Percentiles rank a stretch among this genome's conserved stretches.
These are phyloP conservation scores for Suillus brevipes DNA, from an alignment of 768 basidiomycete genomes.

Conservation along the genomic window DNA sequence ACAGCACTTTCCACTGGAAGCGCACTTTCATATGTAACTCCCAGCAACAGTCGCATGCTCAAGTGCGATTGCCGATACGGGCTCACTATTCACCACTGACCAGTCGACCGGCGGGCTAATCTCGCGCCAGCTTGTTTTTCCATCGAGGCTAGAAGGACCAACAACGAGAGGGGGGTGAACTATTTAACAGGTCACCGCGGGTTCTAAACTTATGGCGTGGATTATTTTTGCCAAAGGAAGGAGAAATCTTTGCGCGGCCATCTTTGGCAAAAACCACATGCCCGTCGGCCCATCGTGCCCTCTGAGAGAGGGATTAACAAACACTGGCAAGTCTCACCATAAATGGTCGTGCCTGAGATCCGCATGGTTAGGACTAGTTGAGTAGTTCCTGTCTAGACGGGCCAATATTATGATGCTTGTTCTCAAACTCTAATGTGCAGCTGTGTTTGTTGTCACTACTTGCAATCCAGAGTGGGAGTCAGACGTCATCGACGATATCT, in stretches of 20 bases:
- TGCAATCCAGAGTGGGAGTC: slow-evolving; percentile 61
- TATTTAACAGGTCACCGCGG: not conserved
- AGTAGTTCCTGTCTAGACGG: slow-evolving; percentile 18
- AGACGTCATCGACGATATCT: slow-evolving; percentile 56
- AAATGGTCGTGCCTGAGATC: slow-evolving; percentile 62
- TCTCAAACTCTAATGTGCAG: slow-evolving; percentile 30
- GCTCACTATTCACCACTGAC: not conserved
- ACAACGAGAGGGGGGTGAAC: not conserved
- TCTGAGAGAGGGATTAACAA: slow-evolving; percentile 44
- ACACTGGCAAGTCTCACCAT: slow-evolving; percentile 27
- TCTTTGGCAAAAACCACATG: not conserved
- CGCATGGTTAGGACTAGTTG: slow-evolving; percentile 50
- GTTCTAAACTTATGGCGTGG: not conserved
- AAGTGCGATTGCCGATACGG: not conserved
- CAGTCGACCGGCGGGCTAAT: not conserved
- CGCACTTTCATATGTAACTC: not conserved
- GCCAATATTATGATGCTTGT: not conserved
- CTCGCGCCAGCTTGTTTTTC: not conserved
- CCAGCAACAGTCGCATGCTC: not conserved
- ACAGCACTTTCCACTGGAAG: no score
- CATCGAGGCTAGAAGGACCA: not conserved
- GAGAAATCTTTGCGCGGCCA: not conserved
- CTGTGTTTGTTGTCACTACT: not conserved
- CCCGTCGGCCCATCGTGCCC: not conserved
- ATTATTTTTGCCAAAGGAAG: not conserved